Evolutionary conservation across 1,284 basidiomycete species (phyloP).

Genomic region (Cutaneotrichosporon spelunceum): DNA sequence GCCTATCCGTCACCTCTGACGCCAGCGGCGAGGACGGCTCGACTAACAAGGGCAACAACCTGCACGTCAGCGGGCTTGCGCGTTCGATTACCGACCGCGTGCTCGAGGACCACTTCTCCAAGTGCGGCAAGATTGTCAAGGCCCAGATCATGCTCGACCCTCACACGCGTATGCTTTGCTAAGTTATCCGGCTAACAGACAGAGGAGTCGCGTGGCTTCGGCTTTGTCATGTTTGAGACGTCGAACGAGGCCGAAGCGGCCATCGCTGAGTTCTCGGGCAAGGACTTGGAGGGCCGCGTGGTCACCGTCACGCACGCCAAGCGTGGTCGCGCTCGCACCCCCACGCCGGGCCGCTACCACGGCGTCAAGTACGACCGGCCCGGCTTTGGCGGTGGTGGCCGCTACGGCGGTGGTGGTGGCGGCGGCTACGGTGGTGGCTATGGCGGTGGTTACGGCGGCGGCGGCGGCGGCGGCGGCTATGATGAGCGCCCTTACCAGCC

Average conservation of each 20-base stretch:
- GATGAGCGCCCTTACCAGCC: slow-evolving; percentile 51
- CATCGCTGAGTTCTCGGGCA: slow-evolving; percentile 74
- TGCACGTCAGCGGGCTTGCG: slow-evolving; percentile 87
- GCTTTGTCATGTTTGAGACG: slow-evolving; percentile 93
- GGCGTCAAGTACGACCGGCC: slow-evolving; percentile 44
- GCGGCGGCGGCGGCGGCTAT: slow-evolving; percentile 47
- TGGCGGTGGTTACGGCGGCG: slow-evolving; percentile 54
- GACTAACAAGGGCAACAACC: slow-evolving; percentile 88
- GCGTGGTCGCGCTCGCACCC: slow-evolving; percentile 87
- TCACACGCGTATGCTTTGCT: slow-evolving; percentile 63
- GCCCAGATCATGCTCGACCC: slow-evolving; percentile 96
- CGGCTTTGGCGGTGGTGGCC: slow-evolving; percentile 60
- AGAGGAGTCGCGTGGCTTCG: slow-evolving; percentile 89
- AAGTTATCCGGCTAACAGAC: not conserved
- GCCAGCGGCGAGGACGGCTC: slow-evolving; percentile 51
- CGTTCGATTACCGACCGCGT: slow-evolving; percentile 75
- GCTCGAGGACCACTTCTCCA: slow-evolving; percentile 81
- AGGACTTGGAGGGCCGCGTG: slow-evolving; percentile 79
- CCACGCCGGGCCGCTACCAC: slow-evolving; percentile 91
- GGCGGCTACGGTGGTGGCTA: slow-evolving; percentile 34
- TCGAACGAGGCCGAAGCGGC: slow-evolving; percentile 84
- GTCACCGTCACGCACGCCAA: slow-evolving; percentile 88
- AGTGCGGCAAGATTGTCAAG: slow-evolving; percentile 79
- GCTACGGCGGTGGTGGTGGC: slow-evolving; percentile 31
- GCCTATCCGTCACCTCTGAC: not conserved